Base-by-base conservation (phyloP, 1,284 basidiomycete species). In the Heterobasidion annosum region DNA sequence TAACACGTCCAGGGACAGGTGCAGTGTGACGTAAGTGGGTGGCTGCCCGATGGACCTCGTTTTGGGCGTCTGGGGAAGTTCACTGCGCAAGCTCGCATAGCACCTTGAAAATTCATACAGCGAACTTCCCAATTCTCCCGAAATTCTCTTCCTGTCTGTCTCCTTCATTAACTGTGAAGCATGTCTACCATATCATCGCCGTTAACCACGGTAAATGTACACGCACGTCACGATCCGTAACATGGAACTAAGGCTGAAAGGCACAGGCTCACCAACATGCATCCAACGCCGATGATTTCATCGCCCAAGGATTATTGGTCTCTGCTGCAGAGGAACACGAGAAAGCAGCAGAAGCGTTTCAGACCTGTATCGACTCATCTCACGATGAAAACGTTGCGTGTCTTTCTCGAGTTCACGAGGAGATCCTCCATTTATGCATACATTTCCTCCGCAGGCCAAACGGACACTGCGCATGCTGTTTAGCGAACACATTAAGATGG, bases 211-310 rank as follows among this genome's bases (percentile, higher is more conserved):
- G 69, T 69, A 63, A 63, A 56, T 56, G 37, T 49, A n/a, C 54
- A 16, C 32, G 42, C 19, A 37, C 34, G 32, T 34, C 48, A 34
- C 10, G 13, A 9, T n/a, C 10, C 45, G 34, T 32, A 19, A 10
- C 34, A 40, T 25, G 15, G 37, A 16, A 53, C 43, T 54, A 40
- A 34, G 34, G 16, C 3, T 50, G 45, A 8, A 44, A 49, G 40
- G 25, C 47, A 54, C 66, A 91, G 88, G 88, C 88, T 18, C 86
- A 91, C 66, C 83, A 87, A 63, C 86, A 90, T 68, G 85, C 86
- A 54, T 82, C 82, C 18, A 85, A 85, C 63, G 88, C 88, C 33
- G 86, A 91, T 57, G 86, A 90, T 55, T 77, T 76, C 62, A 64
- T 77, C 44, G 73, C 73, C 12, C 77, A 79, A 56, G 85, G 86